Base-by-base conservation (phyloP, 78 protist species). In the Salpingoeca rosetta region DNA sequence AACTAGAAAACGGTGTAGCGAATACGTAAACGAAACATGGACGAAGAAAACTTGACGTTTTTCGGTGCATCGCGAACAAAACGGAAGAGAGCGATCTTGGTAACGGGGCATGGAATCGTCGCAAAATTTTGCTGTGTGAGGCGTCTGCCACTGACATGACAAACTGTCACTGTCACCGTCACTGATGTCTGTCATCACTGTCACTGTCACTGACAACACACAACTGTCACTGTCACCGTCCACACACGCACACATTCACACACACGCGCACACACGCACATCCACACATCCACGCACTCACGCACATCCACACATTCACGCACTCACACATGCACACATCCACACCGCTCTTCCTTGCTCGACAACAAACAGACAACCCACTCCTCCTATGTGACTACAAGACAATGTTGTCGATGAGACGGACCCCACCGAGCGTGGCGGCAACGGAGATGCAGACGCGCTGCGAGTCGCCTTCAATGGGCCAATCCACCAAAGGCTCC, bases 391-490 rank as follows among this genome's bases (percentile, higher is more conserved):
- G n/a, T n/a, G n/a, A 7, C 41, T 24, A 12, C 45, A 86, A 44
- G 10, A 65, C 17, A 3, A 86, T 38, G 35, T 86, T 86, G 81
- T 86, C 89, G 0, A 86, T 86, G 25, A 86, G 56, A 2, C 89
- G 84, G 3, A 76, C 72, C 42, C 74, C 57, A 3, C 89, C 89
- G 1, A 86, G 45, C 79, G 56, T 35, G 36, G 25, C 51, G 11
- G 89, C 89, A 2, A 74, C 80, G 10, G 86, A 76, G 11, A 84
- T 26, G 39, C 73, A 40, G 27, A 44, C 81, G 72, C 44, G 44
- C 74, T 72, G n/a, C 26, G 41, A 26, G 51, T 24, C 22, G 1
- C 43, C 56, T 31, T 7, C 36, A 7, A 22, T 73, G 81, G 51
- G 86, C 38, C 1, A 12, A 81, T 57, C 38, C 38, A 72, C 35